Evolutionary conservation across 2,329 filamentous ascomycete genomes (phyloP).

Genomic region (Alternaria brassicae): DNA sequence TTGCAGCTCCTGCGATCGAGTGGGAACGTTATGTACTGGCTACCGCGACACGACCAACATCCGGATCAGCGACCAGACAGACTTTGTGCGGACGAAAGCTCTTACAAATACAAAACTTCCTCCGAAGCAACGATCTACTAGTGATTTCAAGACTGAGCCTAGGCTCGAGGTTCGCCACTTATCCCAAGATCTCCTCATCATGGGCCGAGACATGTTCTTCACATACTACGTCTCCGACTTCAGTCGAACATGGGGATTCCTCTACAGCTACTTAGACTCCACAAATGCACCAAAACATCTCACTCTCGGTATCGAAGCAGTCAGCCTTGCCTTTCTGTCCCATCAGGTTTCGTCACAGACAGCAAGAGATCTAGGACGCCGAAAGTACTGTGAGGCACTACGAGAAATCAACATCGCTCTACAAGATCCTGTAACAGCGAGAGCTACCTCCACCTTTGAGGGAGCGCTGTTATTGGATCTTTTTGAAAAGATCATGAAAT

Average conservation of each 20-base stretch:
- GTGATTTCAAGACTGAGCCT: background rate
- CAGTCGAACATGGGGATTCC: conserved; percentile 32
- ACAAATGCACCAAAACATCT: conserved; percentile 28
- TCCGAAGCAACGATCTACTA: background rate
- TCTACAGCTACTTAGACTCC: conserved; percentile 25
- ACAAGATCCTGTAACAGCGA: conserved; percentile 21
- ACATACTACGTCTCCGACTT: conserved; percentile 37
- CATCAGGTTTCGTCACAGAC: conserved; percentile 26
- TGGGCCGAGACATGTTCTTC: conserved; percentile 35
- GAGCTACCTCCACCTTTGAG: conserved; percentile 25
- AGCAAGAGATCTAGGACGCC: conserved; percentile 25
- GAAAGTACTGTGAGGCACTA: conserved; percentile 38
- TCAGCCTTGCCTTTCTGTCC: conserved; percentile 37
- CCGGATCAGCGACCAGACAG: conserved; percentile 34
- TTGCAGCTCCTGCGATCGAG: conserved; percentile 35
- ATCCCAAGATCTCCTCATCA: conserved; percentile 25
- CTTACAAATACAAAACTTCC: background rate
- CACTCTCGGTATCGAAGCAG: conserved; percentile 36
- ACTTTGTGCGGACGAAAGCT: conserved; percentile 27
- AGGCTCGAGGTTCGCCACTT: conserved; percentile 21
- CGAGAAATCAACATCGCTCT: conserved; percentile 27
- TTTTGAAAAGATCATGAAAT: conserved; percentile 38
- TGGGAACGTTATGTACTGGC: conserved; percentile 24
- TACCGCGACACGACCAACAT: conserved; percentile 35
- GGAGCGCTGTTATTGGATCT: conserved; percentile 35